phyloP scores from a whole-genome alignment of 805 yeast species.

The Kurtzmaniella cleridarum region DNA sequence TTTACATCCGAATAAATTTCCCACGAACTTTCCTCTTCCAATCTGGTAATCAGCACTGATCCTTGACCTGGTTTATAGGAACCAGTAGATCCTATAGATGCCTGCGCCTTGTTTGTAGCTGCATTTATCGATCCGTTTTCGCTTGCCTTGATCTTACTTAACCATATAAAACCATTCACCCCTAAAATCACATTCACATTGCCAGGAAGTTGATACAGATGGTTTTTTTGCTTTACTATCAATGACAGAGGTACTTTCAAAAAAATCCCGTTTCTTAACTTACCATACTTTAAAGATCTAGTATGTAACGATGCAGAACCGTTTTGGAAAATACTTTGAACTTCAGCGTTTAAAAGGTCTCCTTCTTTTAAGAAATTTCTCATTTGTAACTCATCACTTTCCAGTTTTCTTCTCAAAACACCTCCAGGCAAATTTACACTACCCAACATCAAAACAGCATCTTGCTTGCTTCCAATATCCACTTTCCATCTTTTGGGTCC shows the following conservation, averaged over 20 bases:
- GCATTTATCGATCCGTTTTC: constrained; percentile 17
- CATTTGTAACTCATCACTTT: constrained; percentile 95
- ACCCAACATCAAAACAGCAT: constrained; percentile 88
- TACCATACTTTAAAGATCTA: constrained; percentile 91
- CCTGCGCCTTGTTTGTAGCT: constrained; percentile 29
- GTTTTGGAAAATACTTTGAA: constrained; percentile 81
- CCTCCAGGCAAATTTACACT: constrained; percentile 98
- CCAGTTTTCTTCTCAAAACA: constrained; percentile 85
- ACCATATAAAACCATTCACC: constrained; percentile 93
- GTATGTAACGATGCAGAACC: constrained; percentile 95
- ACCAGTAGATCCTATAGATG: constrained; percentile 29
- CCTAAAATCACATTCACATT: constrained; percentile 86
- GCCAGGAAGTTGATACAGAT: constrained; percentile 88
- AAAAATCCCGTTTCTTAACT: constrained; percentile 85
- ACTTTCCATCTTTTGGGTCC: constrained; percentile 95
- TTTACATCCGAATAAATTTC: constrained; percentile 91
- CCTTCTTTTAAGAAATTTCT: constrained; percentile 91
- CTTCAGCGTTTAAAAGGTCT: constrained; percentile 91
- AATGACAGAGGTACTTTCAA: constrained; percentile 77
- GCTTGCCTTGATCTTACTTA: constrained; percentile 53
- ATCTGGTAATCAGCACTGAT: constrained; percentile 67
- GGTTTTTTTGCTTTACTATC: constrained; percentile 80
- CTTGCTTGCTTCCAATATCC: constrained; percentile 91
- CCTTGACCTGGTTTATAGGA: constrained; percentile 53
- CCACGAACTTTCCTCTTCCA: constrained; percentile 92